Base-by-base conservation (phyloP, 192 early-diverging fungal genomes). In the Geosiphon pyriformis region DNA sequence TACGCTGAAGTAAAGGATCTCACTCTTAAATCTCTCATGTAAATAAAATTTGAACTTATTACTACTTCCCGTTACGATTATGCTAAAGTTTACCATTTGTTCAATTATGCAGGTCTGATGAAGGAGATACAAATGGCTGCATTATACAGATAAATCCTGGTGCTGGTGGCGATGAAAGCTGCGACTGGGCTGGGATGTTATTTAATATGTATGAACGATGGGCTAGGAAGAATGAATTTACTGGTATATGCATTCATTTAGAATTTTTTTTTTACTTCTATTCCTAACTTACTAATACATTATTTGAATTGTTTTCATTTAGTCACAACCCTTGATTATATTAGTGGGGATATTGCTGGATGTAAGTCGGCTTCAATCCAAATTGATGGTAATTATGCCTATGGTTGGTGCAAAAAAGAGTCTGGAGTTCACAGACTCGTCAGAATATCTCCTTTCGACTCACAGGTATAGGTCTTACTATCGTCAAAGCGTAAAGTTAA, bases 331-430 rank as follows among this genome's bases (percentile, higher is more conserved):
- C 18, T 59, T 7, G 58, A 59, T 59, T 59, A 59, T 59, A n/a
- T 59, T 35, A 59, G 31, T 22, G 32, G 32, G 22, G 58, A 59
- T 35, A 23, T 20, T 4, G 34, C 34, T 22, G 58, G 58, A 42
- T 59, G 58, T 59, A 59, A 37, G 32, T 59, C 32, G 11, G 58
- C 33, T 33, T 22, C 34, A n/a, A 32, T 59, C 27, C 12, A 35
- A 59, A 59, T 59, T 59, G 33, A 59, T 22, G 58, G 58, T 17
- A 20, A 59, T 22, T 59, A 59, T n/a, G 58, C 32, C 22, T 59
- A 59, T 35, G 58, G 58, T 22, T 59, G 58, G 58, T 59, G 30
- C 22, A 59, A 59, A 30, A 18, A 59, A 32, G 58, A 59, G 32
- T 59, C 58, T 20, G 58, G 58, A 59, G 23, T 59, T 23, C 58